A percentile compares a stretch with the other conserved stretches of the same genome.
Evolutionary conservation across 164 flowering plant species (phyloP).

Genomic region (Buxus sempervirens): DNA sequence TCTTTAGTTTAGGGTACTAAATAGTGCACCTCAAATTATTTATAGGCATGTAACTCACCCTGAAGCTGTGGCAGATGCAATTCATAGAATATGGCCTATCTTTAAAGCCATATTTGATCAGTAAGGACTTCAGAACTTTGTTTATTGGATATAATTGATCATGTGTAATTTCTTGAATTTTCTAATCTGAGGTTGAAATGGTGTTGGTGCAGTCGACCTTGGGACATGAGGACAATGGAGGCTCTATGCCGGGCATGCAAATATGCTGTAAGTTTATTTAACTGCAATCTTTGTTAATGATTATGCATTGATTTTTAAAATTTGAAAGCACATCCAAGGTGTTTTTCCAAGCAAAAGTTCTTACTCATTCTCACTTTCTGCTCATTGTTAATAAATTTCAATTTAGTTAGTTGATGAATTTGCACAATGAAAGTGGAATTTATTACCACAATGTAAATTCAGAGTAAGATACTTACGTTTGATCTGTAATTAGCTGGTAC

Average conservation of each 20-base stretch:
- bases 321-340: too few relatives aligned
- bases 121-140: conserved; percentile 39
- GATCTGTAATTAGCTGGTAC: too few relatives aligned
- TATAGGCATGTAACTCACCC: conserved; percentile 88
- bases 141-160: neutral
- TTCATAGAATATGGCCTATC: conserved; percentile 93
- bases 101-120: conserved; percentile 87
- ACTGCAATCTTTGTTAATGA: neutral
- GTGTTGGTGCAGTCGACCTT: conserved; percentile 69
- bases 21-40: conserved; percentile 15
- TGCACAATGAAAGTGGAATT: too few relatives aligned
- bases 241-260: conserved; percentile 98
- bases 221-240: conserved; percentile 99
- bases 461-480: too few relatives aligned
- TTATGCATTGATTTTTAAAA: too few relatives aligned
- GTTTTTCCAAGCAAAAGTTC: too few relatives aligned
- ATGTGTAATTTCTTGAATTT: neutral
- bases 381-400: too few relatives aligned
- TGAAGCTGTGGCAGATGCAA: conserved; percentile 96
- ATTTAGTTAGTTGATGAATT: too few relatives aligned
- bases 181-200: conserved; percentile 4
- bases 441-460: too few relatives aligned
- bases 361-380: too few relatives aligned
- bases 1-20: neutral
- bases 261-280: conserved; percentile 78